phyloP scores from a whole-genome alignment of 176 grass and related monocot genomes.

The Saccharum officinarum region DNA sequence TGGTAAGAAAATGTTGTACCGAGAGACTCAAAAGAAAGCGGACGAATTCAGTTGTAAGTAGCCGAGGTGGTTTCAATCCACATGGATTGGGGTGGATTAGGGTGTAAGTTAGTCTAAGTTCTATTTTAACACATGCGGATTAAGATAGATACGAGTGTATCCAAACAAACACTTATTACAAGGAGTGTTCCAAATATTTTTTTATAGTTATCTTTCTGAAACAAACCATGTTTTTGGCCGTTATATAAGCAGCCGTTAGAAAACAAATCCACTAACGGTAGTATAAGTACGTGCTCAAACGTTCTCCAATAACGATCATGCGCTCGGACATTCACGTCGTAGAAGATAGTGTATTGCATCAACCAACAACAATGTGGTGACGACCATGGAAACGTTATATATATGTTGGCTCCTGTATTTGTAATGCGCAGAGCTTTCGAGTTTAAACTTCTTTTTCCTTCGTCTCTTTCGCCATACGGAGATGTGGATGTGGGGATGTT shows the following conservation, averaged over 20 bases:
- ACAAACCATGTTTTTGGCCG: background rate
- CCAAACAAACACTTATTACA: no score
- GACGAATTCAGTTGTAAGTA: background rate
- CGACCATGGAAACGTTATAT: no score
- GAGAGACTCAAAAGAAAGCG: background rate
- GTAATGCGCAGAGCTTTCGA: no score
- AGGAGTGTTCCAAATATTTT: no score
- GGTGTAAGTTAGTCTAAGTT: no score
- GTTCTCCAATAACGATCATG: constrained; percentile 12
- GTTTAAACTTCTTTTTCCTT: no score
- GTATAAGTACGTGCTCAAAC: background rate
- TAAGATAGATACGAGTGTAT: no score
- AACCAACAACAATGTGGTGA: background rate
- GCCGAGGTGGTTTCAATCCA: background rate
- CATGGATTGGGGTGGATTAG: no score
- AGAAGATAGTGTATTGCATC: background rate
- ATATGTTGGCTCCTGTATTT: no score
- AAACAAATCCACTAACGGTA: background rate
- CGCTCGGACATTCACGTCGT: background rate
- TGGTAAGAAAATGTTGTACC: background rate
- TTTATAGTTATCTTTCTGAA: background rate
- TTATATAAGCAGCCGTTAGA: background rate
- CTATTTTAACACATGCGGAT: no score
- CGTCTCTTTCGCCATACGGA: no score
- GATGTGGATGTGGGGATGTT: no score